Base-by-base conservation (phyloP, 1,139 yeast genomes). In the Protomyces pachydermus region DNA sequence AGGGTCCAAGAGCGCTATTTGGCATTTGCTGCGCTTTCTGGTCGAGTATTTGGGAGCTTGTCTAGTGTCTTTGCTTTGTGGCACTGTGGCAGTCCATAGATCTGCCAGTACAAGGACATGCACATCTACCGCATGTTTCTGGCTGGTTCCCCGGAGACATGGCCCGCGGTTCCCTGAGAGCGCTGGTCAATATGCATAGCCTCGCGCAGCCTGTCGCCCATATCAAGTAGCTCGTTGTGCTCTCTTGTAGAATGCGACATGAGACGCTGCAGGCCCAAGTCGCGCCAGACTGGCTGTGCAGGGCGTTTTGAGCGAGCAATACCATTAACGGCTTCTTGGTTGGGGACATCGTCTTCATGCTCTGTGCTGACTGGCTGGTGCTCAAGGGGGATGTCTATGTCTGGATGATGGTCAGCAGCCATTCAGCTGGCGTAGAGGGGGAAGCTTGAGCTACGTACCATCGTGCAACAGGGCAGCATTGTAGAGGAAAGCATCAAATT, bases 291-390 rank as follows among this genome's bases (percentile, higher is more conserved):
- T 3, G 66, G 66, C 34, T 55, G 66, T 32, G 63, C 46, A 12
- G 58, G 45, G 28, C 55, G 67, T 57, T 45, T 69, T 25, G 61
- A 64, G n/a, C 69, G 67, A 10, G 67, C 53, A 48, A 67, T 65
- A 16, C 68, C 70, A 53, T 65, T 58, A 34, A 67, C 67, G 39
- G 68, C 67, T 42, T 68, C 70, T 56, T 69, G 70, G 38, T 74
- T 75, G 0, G 77, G 73, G 35, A 71, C 70, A 35, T 74, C 77
- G 58, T 75, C 77, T 45, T 74, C 76, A 53, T 74, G 77, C 45
- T 74, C 77, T 10, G 73, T 73, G 53, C 70, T 71, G 55, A 69
- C 65, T 3, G 77, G 76, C 65, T 70, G 71, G 54, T 70, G 74
- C 55, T 74, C 76, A 8, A 72, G 71, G 9, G 75, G 71, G 16